These are phyloP conservation scores for Moniliophthora roreri DNA, from an alignment of 1,284 basidiomycete genomes.

Conservation along the genomic window DNA sequence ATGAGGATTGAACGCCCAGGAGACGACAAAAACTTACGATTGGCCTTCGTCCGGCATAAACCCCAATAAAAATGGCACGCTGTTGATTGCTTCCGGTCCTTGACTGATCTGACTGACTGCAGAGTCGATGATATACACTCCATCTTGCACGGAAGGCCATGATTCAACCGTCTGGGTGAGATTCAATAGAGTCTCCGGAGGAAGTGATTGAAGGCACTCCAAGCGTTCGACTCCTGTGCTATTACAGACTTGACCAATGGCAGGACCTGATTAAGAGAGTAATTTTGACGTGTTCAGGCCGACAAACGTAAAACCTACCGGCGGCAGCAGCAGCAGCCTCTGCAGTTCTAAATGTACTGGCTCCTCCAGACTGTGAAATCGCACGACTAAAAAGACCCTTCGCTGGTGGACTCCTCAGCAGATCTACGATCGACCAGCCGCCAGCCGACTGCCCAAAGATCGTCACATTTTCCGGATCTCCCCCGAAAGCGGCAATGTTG, in stretches of 20 bases:
- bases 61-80: conserved; percentile 18
- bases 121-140: conserved; percentile 14
- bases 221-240: conserved; percentile 14
- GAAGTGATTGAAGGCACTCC: conserved; percentile 17
- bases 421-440: background rate
- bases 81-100: conserved; percentile 17
- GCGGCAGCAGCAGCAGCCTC: no score
- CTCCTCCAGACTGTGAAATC: background rate
- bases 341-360: background rate
- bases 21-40: conserved; percentile 14
- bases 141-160: conserved; percentile 15
- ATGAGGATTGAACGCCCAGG: no score
- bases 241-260: conserved; percentile 12
- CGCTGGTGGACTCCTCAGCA: conserved; percentile 2
- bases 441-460: conserved; percentile 12
- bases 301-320: no score
- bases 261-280: conserved; percentile 19
- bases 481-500: conserved; percentile 25
- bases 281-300: background rate
- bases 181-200: conserved; percentile 17
- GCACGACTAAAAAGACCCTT: conserved; percentile 4
- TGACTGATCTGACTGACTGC: conserved; percentile 16
- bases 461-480: conserved; percentile 11
- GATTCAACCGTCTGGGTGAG: conserved; percentile 9
- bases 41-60: conserved; percentile 24